Conservation (phyloP, 805 yeast species). For the Myxozyma kluyveri region DNA sequence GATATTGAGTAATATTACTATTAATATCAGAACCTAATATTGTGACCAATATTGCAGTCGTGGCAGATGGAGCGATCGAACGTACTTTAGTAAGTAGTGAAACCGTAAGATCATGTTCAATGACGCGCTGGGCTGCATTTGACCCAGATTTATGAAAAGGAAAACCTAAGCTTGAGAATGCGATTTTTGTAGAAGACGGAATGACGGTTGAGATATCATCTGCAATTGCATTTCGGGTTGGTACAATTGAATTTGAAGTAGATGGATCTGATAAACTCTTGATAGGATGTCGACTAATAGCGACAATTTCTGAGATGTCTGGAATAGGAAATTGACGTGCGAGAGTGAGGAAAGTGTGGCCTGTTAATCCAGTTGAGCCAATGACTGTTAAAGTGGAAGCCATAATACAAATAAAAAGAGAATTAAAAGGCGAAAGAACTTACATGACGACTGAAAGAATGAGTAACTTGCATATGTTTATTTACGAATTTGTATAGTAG, state of each 20-base stretch:
- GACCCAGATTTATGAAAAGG: constrained; percentile 68
- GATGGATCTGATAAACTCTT: constrained; percentile 1
- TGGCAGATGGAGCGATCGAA: constrained; percentile 57
- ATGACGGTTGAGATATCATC: constrained; percentile 32
- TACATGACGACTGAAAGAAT: too few species aligned
- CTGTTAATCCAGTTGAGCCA: constrained; percentile 83
- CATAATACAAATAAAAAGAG: too few species aligned
- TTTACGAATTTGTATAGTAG: too few species aligned
- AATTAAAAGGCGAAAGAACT: too few species aligned
- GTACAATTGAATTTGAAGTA: constrained; percentile 42
- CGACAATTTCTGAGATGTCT: constrained; percentile 46
- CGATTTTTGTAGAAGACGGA: constrained; percentile 30
- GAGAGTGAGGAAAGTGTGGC: constrained; percentile 54
- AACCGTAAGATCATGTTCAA: constrained; percentile 72
- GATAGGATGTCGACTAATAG: constrained; percentile 20
- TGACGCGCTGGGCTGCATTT: constrained; percentile 59
- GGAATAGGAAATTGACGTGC: constrained; percentile 39
- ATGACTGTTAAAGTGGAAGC: constrained; percentile 35
- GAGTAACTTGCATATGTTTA: too few species aligned
- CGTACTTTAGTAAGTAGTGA: constrained; percentile 70
- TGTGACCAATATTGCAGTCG: constrained; percentile 65
- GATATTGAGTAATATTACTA: constrained; percentile 60
- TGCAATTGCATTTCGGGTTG: constrained; percentile 49
- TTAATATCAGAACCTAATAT: constrained; percentile 58
- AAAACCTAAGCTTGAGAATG: constrained; percentile 72